These are phyloP conservation scores for Artemisia argyi DNA, from an alignment of 129 eudicot genomes.

Conservation along the genomic window DNA sequence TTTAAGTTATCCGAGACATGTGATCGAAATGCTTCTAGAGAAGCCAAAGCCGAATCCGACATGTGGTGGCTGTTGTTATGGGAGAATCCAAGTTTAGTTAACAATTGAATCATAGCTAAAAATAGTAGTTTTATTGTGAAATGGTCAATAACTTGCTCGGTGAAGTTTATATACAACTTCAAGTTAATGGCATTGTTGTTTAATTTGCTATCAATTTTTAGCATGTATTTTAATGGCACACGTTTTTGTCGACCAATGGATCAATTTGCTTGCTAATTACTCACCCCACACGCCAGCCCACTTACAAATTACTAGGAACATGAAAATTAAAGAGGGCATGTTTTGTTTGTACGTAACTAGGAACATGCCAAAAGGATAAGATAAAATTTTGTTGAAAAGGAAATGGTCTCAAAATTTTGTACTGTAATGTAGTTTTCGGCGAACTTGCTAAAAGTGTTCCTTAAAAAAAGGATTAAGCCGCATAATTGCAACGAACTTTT, in stretches of 20 bases:
- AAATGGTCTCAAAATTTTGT: too few species aligned
- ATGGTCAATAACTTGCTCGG: constrained; percentile 26
- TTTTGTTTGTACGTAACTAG: too few species aligned
- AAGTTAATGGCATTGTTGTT: constrained; percentile 24
- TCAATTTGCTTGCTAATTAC: constrained; percentile 15
- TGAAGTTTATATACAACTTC: constrained; percentile 36
- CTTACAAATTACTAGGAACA: constrained; percentile 2
- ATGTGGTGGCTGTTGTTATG: constrained; percentile 29
- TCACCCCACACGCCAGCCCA: too few species aligned
- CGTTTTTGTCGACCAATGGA: constrained; percentile 26
- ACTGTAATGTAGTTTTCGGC: too few species aligned
- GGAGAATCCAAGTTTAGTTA: constrained; percentile 34
- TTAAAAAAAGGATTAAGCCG: too few species aligned
- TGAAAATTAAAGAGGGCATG: too few species aligned
- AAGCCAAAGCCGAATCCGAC: constrained; percentile 32
- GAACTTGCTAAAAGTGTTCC: too few species aligned
- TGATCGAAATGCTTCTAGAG: constrained; percentile 48
- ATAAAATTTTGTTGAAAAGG: too few species aligned
- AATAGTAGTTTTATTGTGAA: constrained; percentile 1
- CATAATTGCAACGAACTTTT: too few species aligned
- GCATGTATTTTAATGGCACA: constrained; percentile 9
- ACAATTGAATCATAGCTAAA: constrained; percentile 36
- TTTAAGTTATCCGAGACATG: constrained; percentile 29
- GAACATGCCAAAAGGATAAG: too few species aligned
- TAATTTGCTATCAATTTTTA: constrained; percentile 22